Evolutionary conservation across 805 yeast species (phyloP).

Genomic region (Torulaspora indica): DNA sequence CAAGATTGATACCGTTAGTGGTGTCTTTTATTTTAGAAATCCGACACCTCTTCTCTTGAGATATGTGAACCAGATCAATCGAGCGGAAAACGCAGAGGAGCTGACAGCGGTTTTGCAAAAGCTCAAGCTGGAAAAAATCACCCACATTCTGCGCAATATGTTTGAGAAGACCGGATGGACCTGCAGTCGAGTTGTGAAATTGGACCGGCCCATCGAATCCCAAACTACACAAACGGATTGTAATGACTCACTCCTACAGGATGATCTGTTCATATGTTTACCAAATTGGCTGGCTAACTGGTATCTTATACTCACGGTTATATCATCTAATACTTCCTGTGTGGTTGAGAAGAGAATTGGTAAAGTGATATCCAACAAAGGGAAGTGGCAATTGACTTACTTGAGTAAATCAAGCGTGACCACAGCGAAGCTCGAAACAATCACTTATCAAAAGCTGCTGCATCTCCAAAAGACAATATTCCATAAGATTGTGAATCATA

Average conservation of each 20-base stretch:
- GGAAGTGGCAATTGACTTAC: constrained; percentile 34
- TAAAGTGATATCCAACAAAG: constrained; percentile 31
- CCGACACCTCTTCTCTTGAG: constrained; percentile 29
- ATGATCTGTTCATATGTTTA: constrained; percentile 32
- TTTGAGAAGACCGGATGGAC: constrained; percentile 37
- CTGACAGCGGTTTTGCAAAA: constrained; percentile 28
- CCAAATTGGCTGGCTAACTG: constrained; percentile 37
- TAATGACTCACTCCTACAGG: constrained; percentile 19
- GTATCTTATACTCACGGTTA: constrained; percentile 34
- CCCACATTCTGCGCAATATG: constrained; percentile 32
- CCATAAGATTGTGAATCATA: constrained; percentile 35
- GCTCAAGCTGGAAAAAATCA: constrained; percentile 33
- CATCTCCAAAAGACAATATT: constrained; percentile 31
- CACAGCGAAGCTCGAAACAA: constrained; percentile 30
- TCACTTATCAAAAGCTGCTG: constrained; percentile 34
- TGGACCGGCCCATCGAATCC: constrained; percentile 24
- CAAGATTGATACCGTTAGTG: constrained; percentile 33
- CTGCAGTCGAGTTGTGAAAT: constrained; percentile 27
- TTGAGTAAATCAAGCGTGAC: constrained; percentile 25
- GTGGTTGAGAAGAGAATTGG: constrained; percentile 34
- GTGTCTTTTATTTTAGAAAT: constrained; percentile 33
- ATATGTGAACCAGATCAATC: constrained; percentile 31
- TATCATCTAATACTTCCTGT: constrained; percentile 33
- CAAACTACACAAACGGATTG: constrained; percentile 10
- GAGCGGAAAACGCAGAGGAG: constrained; percentile 27